Evolutionary conservation across 2,329 filamentous ascomycete genomes (phyloP).

Genomic region (Fusarium neocosmosporiellum): DNA sequence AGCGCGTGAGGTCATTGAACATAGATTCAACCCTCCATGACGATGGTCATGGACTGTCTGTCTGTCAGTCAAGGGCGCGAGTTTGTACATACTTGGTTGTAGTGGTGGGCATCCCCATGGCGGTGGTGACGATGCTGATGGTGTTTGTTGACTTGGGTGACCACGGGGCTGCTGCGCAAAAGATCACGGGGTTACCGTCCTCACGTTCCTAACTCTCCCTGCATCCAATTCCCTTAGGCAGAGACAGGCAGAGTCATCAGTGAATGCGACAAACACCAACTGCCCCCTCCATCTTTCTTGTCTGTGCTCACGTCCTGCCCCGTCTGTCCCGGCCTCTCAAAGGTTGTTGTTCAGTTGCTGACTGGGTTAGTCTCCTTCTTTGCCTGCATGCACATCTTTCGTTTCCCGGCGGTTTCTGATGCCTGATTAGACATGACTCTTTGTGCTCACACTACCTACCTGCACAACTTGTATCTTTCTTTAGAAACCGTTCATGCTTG

Average conservation of each 20-base stretch:
- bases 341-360: constrained; percentile 14
- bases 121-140: constrained; percentile 6
- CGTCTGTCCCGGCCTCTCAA: constrained; percentile 5
- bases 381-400: constrained; percentile 17
- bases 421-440: constrained; percentile 34
- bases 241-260: constrained; percentile 8
- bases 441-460: constrained; percentile 1
- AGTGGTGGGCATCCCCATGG: constrained; percentile 9
- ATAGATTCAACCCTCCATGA: constrained; percentile 26
- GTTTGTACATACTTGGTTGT: constrained; percentile 5
- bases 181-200: constrained; percentile 4
- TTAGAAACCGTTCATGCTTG: constrained; percentile 12
- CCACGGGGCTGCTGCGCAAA: constrained; percentile 1
- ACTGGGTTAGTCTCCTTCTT: neutral
- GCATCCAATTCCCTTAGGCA: constrained; percentile 23
- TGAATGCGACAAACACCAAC: constrained; percentile 2
- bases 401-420: constrained; percentile 16
- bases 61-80: constrained; percentile 1
- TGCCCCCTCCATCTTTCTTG: constrained; percentile 2
- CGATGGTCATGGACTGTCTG: constrained; percentile 8
- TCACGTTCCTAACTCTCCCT: neutral
- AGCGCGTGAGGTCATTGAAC: constrained; percentile 35
- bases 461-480: constrained; percentile 3
- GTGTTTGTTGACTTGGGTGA: neutral
- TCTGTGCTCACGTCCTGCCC: constrained; percentile 20